These are phyloP conservation scores for Colletotrichum euphorbiae DNA, from an alignment of 2,329 filamentous ascomycete genomes.

Conservation along the genomic window DNA sequence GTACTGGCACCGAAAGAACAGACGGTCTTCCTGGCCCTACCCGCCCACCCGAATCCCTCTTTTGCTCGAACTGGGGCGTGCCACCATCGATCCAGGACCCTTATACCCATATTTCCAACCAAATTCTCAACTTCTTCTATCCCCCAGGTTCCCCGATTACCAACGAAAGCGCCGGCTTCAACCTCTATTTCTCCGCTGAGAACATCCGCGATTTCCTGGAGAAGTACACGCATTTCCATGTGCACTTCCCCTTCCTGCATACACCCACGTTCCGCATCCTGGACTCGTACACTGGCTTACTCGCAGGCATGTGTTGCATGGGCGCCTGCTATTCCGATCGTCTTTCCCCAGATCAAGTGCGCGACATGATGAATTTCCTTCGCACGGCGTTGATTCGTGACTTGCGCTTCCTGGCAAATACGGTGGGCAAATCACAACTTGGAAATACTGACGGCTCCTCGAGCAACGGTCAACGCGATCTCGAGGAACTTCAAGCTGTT, in stretches of 20 bases:
- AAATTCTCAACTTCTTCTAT: conserved; percentile 68
- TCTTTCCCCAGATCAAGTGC: conserved; percentile 69
- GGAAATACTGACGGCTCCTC: conserved; percentile 25
- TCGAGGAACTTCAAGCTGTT: conserved; percentile 77
- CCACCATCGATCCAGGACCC: conserved; percentile 61
- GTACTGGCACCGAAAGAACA: conserved; percentile 62
- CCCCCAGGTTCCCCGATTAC: conserved; percentile 67
- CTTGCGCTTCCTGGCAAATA: conserved; percentile 58
- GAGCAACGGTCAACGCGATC: conserved; percentile 48
- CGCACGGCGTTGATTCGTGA: conserved; percentile 69
- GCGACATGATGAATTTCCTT: conserved; percentile 75
- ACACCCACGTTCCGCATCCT: conserved; percentile 76
- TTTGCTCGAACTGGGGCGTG: conserved; percentile 64
- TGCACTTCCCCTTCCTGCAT: conserved; percentile 79
- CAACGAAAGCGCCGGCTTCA: conserved; percentile 64
- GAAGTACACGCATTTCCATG: conserved; percentile 78
- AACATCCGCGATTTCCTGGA: conserved; percentile 79
- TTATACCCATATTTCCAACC: conserved; percentile 65
- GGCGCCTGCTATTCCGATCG: conserved; percentile 80
- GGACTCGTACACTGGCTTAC: conserved; percentile 73
- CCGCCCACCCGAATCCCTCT: conserved; percentile 53
- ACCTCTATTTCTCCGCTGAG: conserved; percentile 73
- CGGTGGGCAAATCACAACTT: conserved; percentile 42
- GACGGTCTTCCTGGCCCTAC: conserved; percentile 56
- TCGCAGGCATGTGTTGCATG: conserved; percentile 77